Evolutionary conservation across 305 asterid species (phyloP).

Genomic region (Rubia tinctorum): DNA sequence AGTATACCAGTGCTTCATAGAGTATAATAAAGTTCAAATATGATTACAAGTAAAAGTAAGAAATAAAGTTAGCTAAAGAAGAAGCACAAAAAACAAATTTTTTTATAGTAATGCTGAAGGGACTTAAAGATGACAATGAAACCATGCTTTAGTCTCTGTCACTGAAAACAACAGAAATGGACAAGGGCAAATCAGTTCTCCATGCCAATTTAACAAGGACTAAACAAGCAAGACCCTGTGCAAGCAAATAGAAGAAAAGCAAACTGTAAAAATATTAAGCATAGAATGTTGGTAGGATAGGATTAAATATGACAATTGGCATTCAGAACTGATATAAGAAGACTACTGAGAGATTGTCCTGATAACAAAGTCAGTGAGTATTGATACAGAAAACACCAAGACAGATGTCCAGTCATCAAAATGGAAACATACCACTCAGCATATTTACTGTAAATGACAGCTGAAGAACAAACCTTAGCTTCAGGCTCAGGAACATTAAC

Average conservation of each 20-base stretch:
- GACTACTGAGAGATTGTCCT: neutral
- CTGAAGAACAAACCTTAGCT: slow-evolving; percentile 45
- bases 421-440: neutral
- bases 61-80: neutral
- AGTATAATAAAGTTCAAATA: neutral
- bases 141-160: neutral
- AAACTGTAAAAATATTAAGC: neutral
- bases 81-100: neutral
- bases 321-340: neutral
- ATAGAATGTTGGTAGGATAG: neutral
- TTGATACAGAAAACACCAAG: neutral
- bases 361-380: neutral
- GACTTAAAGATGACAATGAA: neutral
- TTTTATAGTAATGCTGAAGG: neutral
- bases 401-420: neutral
- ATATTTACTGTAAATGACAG: neutral
- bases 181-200: neutral
- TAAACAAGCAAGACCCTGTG: slow-evolving; percentile 1
- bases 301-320: neutral
- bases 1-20: too few relatives aligned
- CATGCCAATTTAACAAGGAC: neutral
- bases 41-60: neutral
- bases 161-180: neutral
- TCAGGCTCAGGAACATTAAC: slow-evolving; percentile 53
- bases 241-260: slow-evolving; percentile 1